These are phyloP conservation scores for Aspergillus pseudotamarii DNA, from an alignment of 2,329 filamentous ascomycete genomes.

Conservation along the genomic window DNA sequence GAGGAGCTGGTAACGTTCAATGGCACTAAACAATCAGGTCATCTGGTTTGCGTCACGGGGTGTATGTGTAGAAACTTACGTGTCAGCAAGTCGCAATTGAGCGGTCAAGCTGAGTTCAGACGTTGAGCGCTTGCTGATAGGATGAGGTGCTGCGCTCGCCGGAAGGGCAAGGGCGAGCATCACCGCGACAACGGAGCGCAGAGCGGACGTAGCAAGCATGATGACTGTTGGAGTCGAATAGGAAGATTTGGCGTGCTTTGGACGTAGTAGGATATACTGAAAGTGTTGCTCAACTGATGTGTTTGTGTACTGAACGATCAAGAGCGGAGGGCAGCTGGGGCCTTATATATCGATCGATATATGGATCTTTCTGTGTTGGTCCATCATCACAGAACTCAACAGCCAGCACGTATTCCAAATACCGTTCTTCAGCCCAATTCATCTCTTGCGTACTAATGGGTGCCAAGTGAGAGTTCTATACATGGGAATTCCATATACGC, in stretches of 20 bases:
- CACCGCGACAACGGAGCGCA: slow-evolving; percentile 10
- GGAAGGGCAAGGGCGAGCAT: slow-evolving; percentile 13
- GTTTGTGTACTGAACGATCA: slow-evolving; percentile 6
- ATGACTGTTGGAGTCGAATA: neutral
- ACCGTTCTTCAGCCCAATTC: neutral
- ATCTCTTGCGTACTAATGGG: neutral
- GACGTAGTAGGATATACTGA: neutral
- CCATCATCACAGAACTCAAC: neutral
- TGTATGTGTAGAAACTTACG: slow-evolving; percentile 12
- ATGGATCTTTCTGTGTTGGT: neutral
- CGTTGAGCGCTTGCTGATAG: slow-evolving; percentile 15
- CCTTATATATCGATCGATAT: slow-evolving; percentile 9
- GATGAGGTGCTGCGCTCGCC: slow-evolving; percentile 19
- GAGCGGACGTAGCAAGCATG: slow-evolving; percentile 11
- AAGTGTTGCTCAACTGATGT: neutral
- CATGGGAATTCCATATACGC: slow-evolving; percentile 12
- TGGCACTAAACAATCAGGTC: slow-evolving; percentile 14
- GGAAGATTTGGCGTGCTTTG: neutral
- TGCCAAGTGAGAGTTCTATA: neutral
- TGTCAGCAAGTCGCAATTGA: slow-evolving; percentile 25
- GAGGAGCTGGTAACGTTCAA: slow-evolving; percentile 27
- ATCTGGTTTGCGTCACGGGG: neutral
- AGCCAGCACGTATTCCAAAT: slow-evolving; percentile 8
- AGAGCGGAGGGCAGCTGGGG: neutral
- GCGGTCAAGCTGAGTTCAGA: slow-evolving; percentile 23